Percentiles rank a stretch among this genome's conserved stretches.
Evolutionary conservation across 176 grass and related monocot species (phyloP).

Genomic region (Paspalum vaginatum): DNA sequence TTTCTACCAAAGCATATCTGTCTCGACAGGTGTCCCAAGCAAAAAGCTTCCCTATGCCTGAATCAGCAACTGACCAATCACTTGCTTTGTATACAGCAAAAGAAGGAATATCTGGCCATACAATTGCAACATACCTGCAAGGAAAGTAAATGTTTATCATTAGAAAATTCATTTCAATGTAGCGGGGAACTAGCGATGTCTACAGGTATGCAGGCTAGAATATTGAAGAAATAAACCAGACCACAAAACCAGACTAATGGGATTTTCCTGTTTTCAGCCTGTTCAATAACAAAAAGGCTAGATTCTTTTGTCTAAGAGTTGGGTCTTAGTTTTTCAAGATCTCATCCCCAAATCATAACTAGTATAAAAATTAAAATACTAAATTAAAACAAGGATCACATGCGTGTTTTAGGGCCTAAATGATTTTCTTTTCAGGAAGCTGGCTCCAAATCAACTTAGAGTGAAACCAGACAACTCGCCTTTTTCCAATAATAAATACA

Average conservation of each 20-base stretch:
- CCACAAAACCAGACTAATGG: background rate
- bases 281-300: background rate
- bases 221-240: background rate
- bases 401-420: background rate
- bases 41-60: constrained; percentile 94
- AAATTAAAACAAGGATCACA: background rate
- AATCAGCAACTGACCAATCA: constrained; percentile 95
- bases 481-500: constrained; percentile 12
- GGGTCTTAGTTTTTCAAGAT: background rate
- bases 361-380: background rate
- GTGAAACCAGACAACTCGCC: background rate
- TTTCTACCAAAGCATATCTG: constrained; percentile 95
- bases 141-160: constrained; percentile 22
- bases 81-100: constrained; percentile 91
- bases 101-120: constrained; percentile 98
- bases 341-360: background rate
- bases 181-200: constrained; percentile 4
- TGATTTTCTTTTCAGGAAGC: background rate
- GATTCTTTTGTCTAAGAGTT: background rate
- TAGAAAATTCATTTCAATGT: constrained; percentile 19
- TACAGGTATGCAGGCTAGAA: background rate
- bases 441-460: background rate
- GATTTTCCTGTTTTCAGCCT: background rate
- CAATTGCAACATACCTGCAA: constrained; percentile 89
- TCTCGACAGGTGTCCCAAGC: constrained; percentile 95